Conservation (phyloP, 2,329 filamentous ascomycete genomes). For the Microcyclosporella mali region DNA sequence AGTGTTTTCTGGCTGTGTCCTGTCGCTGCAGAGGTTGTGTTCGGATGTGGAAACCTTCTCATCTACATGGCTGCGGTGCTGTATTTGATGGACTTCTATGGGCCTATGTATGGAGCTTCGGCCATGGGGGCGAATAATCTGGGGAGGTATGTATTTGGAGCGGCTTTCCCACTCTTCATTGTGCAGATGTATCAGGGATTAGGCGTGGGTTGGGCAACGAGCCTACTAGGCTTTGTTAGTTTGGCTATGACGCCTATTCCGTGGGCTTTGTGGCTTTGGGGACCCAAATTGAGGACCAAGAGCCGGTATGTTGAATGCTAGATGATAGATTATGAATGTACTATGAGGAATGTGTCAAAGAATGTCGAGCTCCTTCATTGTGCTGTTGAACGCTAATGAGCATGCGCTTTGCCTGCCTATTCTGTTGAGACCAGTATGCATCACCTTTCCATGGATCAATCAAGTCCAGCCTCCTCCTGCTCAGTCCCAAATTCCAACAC, state of each 20-base stretch:
- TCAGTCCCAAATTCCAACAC: slow-evolving; percentile 59
- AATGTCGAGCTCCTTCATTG: no score
- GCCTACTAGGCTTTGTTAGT: slow-evolving; percentile 33
- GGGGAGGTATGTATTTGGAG: slow-evolving; percentile 29
- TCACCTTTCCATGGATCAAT: slow-evolving; percentile 9
- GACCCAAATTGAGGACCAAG: slow-evolving; percentile 8
- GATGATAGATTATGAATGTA: no score
- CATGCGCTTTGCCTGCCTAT: no score
- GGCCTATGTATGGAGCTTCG: slow-evolving; percentile 33
- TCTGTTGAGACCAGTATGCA: no score
- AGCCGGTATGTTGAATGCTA: slow-evolving; percentile 11
- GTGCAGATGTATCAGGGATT: slow-evolving; percentile 36
- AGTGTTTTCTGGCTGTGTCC: slow-evolving; percentile 37
- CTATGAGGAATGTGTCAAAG: no score
- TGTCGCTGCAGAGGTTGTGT: slow-evolving; percentile 23
- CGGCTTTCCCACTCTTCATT: slow-evolving; percentile 37
- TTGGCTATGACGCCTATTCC: slow-evolving; percentile 27
- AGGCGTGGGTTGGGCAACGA: slow-evolving; percentile 38
- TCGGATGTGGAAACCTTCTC: slow-evolving; percentile 17
- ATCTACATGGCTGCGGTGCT: slow-evolving; percentile 33
- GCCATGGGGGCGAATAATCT: slow-evolving; percentile 29
- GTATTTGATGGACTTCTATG: slow-evolving; percentile 38
- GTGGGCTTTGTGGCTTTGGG: slow-evolving; percentile 22
- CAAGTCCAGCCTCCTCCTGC: slow-evolving; percentile 20
- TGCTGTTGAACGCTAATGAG: no score